Evolutionary conservation across 164 flowering plant species (phyloP).

Genomic region (Liriodendron chinense): DNA sequence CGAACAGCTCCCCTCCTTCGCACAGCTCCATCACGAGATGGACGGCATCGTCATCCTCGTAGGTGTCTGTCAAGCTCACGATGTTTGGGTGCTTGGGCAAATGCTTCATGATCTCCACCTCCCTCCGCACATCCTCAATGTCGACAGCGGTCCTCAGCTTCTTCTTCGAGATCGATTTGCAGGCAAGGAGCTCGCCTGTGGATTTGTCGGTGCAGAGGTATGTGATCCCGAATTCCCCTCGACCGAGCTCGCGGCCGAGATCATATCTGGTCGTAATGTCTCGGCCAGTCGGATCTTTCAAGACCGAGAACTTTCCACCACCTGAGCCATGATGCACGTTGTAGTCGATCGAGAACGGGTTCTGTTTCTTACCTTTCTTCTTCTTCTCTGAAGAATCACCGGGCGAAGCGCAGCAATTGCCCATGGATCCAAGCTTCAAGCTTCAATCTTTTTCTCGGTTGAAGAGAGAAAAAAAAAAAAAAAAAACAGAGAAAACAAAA

Average conservation of each 20-base stretch:
- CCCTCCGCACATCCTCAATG: constrained; percentile 84
- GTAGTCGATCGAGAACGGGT: constrained; percentile 60
- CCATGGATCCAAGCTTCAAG: constrained; percentile 46
- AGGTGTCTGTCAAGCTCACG: constrained; percentile 71
- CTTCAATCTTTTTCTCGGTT: not conserved
- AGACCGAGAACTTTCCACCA: constrained; percentile 42
- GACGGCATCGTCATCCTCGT: constrained; percentile 79
- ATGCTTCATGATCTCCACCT: constrained; percentile 81
- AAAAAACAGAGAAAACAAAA: not conserved
- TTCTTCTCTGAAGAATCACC: constrained; percentile 23
- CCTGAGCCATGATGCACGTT: constrained; percentile 20
- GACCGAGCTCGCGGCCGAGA: constrained; percentile 74
- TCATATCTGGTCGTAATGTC: constrained; percentile 57
- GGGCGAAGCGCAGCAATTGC: constrained; percentile 73
- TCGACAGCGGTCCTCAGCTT: constrained; percentile 75
- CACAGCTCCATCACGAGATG: constrained; percentile 92
- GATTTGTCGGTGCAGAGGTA: constrained; percentile 68
- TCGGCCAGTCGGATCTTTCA: constrained; percentile 62
- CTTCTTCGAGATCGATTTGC: constrained; percentile 88
- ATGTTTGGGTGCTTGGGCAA: constrained; percentile 75
- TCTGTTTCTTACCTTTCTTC: constrained; percentile 43
- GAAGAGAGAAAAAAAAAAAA: not conserved
- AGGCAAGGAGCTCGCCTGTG: constrained; percentile 53
- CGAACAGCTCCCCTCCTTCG: constrained; percentile 89
- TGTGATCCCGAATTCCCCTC: constrained; percentile 86